These are phyloP conservation scores for Phoenix dactylifera DNA, from an alignment of 176 grass and related monocot genomes.

Conservation along the genomic window DNA sequence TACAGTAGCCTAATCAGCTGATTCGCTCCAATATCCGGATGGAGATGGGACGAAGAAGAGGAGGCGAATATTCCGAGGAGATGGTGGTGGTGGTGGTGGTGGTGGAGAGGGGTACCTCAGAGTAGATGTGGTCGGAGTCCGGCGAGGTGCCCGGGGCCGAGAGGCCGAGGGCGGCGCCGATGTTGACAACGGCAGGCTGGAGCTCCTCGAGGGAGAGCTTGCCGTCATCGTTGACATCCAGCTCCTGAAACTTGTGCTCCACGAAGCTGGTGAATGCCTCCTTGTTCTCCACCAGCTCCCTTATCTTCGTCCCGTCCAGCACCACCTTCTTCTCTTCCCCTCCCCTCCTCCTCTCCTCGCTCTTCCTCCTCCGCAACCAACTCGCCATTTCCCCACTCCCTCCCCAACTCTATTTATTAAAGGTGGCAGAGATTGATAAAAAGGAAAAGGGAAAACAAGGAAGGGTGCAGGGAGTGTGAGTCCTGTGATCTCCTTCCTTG, in stretches of 20 bases:
- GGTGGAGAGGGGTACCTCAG: conserved; percentile 34
- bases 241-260: conserved; percentile 54
- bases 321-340: conserved; percentile 34
- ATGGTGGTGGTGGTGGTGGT: too few species aligned
- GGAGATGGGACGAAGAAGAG: neutral
- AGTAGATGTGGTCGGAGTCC: conserved; percentile 54
- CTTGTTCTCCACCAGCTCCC: conserved; percentile 72
- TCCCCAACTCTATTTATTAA: conserved; percentile 29
- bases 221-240: conserved; percentile 47
- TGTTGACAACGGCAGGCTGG: conserved; percentile 56
- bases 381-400: conserved; percentile 34
- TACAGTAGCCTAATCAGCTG: neutral
- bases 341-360: conserved; percentile 1
- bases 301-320: conserved; percentile 61
- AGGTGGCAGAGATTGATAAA: too few species aligned
- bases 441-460: too few species aligned
- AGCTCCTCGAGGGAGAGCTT: conserved; percentile 56
- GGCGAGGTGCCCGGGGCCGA: conserved; percentile 31
- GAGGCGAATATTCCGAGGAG: too few species aligned
- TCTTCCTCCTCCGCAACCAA: conserved; percentile 37
- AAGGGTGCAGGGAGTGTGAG: too few species aligned
- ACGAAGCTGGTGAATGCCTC: conserved; percentile 64
- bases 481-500: too few species aligned
- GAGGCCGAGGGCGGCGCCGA: conserved; percentile 55
- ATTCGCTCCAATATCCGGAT: neutral